phyloP scores from a whole-genome alignment of 2,329 filamentous ascomycete genomes.

The Fusarium staphyleae region DNA sequence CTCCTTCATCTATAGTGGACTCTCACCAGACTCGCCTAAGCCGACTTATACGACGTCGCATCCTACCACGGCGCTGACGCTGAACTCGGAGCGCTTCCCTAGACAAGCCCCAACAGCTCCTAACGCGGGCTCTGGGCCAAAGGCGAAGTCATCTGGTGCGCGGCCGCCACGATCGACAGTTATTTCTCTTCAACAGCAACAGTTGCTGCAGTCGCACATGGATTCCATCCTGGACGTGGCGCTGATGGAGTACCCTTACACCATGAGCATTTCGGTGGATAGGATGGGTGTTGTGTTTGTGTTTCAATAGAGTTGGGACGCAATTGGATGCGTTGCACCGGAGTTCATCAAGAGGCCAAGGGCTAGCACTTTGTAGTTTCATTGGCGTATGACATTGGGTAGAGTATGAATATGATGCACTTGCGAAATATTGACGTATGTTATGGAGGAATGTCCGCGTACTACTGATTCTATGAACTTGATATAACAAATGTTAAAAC shows the following conservation, averaged over 20 bases:
- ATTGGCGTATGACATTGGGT: constrained; percentile 7
- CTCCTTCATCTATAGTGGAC: constrained; percentile 81
- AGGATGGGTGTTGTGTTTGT: constrained; percentile 89
- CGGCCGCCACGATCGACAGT: constrained; percentile 77
- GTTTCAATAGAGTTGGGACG: constrained; percentile 58
- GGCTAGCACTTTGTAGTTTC: constrained; percentile 21
- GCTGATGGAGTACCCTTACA: constrained; percentile 87
- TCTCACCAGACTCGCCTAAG: constrained; percentile 72
- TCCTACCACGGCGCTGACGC: constrained; percentile 66
- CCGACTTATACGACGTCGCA: constrained; percentile 75
- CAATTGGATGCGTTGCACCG: not conserved
- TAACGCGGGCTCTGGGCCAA: constrained; percentile 43
- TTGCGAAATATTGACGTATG: not conserved
- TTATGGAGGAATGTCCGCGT: too few relatives aligned
- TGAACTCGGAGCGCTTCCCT: constrained; percentile 70
- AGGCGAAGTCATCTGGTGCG: constrained; percentile 42
- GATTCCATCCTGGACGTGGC: constrained; percentile 88
- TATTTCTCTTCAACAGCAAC: constrained; percentile 86
- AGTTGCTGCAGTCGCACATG: constrained; percentile 83
- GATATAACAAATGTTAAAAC: too few relatives aligned
- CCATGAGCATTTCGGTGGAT: constrained; percentile 92
- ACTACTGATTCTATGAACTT: too few relatives aligned
- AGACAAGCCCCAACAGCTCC: constrained; percentile 46
- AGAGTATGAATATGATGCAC: constrained; percentile 6
- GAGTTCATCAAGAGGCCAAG: constrained; percentile 13